A percentile compares a stretch with the other conserved stretches of the same genome.
Evolutionary conservation across 2,329 filamentous ascomycete genomes (phyloP).

Genomic region (Fusarium nelsonii): DNA sequence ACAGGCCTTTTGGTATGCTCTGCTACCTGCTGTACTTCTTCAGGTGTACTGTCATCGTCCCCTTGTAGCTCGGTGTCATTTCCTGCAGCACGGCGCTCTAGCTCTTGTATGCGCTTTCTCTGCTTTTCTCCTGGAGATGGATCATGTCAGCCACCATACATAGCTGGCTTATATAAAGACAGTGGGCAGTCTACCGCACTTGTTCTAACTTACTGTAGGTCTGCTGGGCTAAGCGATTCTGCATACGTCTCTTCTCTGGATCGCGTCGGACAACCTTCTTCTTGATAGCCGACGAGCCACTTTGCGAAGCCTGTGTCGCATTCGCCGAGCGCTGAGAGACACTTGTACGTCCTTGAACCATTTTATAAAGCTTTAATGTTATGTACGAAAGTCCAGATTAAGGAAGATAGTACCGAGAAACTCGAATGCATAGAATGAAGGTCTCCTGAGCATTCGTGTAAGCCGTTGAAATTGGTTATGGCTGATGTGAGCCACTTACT

Average conservation of each 20-base stretch:
- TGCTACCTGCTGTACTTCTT: background rate
- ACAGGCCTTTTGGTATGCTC: background rate
- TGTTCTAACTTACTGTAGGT: conserved; percentile 55
- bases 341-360: conserved; percentile 26
- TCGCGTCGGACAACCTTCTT: conserved; percentile 40
- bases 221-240: conserved; percentile 63
- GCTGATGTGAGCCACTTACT: conserved; percentile 46
- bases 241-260: conserved; percentile 45
- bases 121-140: conserved; percentile 48
- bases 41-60: background rate
- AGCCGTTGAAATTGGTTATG: conserved; percentile 33
- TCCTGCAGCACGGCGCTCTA: conserved; percentile 43
- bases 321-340: background rate
- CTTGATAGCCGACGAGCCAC: conserved; percentile 12
- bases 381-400: background rate
- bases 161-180: conserved; percentile 7
- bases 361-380: background rate
- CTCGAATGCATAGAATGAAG: conserved; percentile 3
- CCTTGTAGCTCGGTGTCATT: background rate
- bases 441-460: conserved; percentile 25
- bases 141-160: conserved; percentile 43
- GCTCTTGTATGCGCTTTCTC: conserved; percentile 44
- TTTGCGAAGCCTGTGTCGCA: background rate
- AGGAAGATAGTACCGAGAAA: conserved; percentile 1
- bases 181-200: background rate